Evolutionary conservation across 371 early-diverging fungal species (phyloP), one percentile per base, ranked within the genome.

Genomic region (Mortierella sp.): DNA sequence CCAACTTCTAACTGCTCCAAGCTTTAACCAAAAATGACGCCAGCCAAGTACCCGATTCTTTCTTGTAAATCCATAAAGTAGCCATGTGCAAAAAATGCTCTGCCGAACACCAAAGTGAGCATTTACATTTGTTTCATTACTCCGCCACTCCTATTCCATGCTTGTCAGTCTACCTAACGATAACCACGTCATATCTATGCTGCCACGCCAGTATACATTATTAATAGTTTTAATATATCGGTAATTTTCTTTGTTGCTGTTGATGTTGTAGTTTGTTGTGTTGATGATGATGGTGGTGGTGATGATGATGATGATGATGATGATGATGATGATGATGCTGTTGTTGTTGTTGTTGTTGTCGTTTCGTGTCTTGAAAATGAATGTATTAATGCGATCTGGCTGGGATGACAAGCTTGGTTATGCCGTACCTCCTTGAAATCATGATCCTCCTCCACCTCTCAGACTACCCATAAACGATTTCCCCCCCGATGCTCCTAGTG

Each of bases 391-490:
- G 28, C 28, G 28, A 28, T 28, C 28, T 28, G 28, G 28, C 28
- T 28, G 28, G 28, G 28, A 28, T 28, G 28, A 28, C 28, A 28
- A 28, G 28, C 2, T 28, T 28, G 28, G 28, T 28, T 1, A 28
- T 2, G 28, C 19, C 22, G 47, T 16, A 19, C 10, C 38, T 53
- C 48, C 21, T 48, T 7, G 7, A 21, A 19, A 50, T 77, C 67
- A 28, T 43, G 78, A 78, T 21, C 72, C 62, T 11, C 65, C 53
- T 16, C 69, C 67, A 5, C 79, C 69, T 40, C 80, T 41, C 24
- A 80, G 38, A 53, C 80, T 79, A 5, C 74, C 75, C 7, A 80
- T 80, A 28, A 80, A 80, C 9, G 80, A 80, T 58, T 80, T 80
- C 4, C 80, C 80, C 4, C 80, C 75, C 13, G 80, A 74, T 8